Percentiles rank a stretch among this genome's conserved stretches.
These are phyloP conservation scores for Jacaranda copaia DNA, from an alignment of 257 asterid species.

Conservation along the genomic window DNA sequence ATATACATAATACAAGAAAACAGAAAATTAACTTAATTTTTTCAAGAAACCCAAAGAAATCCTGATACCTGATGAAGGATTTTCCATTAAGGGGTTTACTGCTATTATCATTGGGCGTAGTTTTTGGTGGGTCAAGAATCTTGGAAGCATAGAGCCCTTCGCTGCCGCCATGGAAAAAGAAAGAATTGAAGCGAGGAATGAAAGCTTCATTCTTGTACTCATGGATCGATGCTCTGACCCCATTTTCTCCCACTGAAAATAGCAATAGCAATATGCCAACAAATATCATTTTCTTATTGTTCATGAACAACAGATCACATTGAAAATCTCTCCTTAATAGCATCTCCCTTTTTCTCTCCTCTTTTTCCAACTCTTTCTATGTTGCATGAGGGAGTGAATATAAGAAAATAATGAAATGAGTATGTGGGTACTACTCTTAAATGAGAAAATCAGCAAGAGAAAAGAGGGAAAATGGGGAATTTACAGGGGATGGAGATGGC, in stretches of 20 bases:
- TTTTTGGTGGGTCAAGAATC: conserved; percentile 50
- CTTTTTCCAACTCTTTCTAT: conserved; percentile 19
- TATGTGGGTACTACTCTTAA: not conserved
- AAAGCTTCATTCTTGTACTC: conserved; percentile 85
- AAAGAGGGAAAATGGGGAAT: not conserved
- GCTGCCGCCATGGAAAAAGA: conserved; percentile 95
- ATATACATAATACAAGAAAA: not conserved
- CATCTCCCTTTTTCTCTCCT: conserved; percentile 34
- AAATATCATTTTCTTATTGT: conserved; percentile 32
- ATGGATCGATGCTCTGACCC: conserved; percentile 90
- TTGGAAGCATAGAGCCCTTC: conserved; percentile 96
- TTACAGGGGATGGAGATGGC: conserved; percentile 32
- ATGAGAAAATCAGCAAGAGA: not conserved
- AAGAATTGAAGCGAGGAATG: conserved; percentile 86
- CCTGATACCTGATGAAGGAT: conserved; percentile 81
- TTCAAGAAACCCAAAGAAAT: conserved; percentile 14
- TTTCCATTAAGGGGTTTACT: conserved; percentile 82
- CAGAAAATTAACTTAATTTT: not conserved
- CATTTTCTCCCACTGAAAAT: conserved; percentile 41
- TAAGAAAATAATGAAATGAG: not conserved
- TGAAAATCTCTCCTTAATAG: conserved; percentile 38
- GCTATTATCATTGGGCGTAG: conserved; percentile 52
- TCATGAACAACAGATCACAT: conserved; percentile 52
- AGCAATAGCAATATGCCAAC: conserved; percentile 48
- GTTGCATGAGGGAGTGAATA: not conserved